Conservation (phyloP, 805 yeast species). For the Danielia oregonensis region DNA sequence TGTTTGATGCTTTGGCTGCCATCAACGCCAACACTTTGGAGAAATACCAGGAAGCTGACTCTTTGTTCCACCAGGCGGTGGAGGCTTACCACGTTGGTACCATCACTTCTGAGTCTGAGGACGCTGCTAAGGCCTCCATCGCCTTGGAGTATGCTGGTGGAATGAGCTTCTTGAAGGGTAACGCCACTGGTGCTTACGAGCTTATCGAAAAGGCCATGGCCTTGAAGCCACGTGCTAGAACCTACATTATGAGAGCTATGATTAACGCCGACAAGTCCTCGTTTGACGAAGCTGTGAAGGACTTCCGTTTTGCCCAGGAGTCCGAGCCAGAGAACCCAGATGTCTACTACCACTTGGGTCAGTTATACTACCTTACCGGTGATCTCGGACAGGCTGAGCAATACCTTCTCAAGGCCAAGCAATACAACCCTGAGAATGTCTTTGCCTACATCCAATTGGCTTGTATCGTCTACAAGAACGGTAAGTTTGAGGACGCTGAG, state of each 20-base stretch:
- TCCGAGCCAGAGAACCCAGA: constrained; percentile 73
- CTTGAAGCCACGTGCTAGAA: constrained; percentile 71
- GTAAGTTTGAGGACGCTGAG: constrained; percentile 56
- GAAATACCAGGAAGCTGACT: constrained; percentile 60
- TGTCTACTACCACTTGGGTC: constrained; percentile 91
- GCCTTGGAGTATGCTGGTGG: constrained; percentile 85
- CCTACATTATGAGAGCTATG: constrained; percentile 78
- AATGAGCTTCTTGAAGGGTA: constrained; percentile 76
- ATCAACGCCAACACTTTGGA: constrained; percentile 49
- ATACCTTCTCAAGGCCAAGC: constrained; percentile 74
- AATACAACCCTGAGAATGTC: constrained; percentile 69
- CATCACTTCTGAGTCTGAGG: constrained; percentile 31
- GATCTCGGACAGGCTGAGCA: constrained; percentile 68
- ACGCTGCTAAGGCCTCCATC: constrained; percentile 49
- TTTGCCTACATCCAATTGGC: constrained; percentile 90
- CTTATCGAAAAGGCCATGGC: constrained; percentile 64
- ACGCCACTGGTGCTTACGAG: constrained; percentile 58
- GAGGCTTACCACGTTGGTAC: constrained; percentile 37
- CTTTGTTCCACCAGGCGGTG: constrained; percentile 56
- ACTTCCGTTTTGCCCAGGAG: constrained; percentile 68
- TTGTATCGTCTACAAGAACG: constrained; percentile 82
- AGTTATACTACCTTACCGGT: constrained; percentile 77
- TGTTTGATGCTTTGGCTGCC: constrained; percentile 62
- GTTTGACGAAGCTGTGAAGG: constrained; percentile 52
- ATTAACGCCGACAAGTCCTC: constrained; percentile 77